Evolutionary conservation across 163 green algal genomes (phyloP).

Genomic region (Scenedesmus sp.): DNA sequence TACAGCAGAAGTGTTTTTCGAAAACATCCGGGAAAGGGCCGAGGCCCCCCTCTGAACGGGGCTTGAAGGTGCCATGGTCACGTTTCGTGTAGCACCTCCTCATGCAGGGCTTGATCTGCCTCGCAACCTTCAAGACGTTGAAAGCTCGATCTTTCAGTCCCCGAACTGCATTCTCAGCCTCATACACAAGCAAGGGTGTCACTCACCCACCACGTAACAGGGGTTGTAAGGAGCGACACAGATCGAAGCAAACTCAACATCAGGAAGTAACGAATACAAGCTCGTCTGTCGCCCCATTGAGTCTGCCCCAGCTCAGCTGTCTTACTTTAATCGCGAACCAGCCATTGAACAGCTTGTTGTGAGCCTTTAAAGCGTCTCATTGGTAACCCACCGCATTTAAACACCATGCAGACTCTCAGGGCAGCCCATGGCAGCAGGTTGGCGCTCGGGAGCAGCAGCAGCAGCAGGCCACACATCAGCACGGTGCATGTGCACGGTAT

Average conservation of each 20-base stretch:
- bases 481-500: not conserved
- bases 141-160: too few relatives aligned
- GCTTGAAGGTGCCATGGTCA: not conserved
- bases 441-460: not conserved
- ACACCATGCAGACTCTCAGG: not conserved
- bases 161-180: too few relatives aligned
- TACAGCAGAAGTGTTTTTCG: not conserved
- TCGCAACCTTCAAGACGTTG: too few relatives aligned
- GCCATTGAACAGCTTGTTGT: not conserved
- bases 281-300: too few relatives aligned
- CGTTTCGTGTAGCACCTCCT: not conserved
- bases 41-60: not conserved
- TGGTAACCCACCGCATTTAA: not conserved
- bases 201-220: too few relatives aligned
- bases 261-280: too few relatives aligned
- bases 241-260: too few relatives aligned
- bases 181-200: too few relatives aligned
- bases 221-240: too few relatives aligned
- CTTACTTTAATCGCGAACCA: not conserved
- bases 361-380: not conserved
- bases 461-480: not conserved
- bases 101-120: too few relatives aligned
- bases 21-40: not conserved
- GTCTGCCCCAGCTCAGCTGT: not conserved
- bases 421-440: constrained; percentile 1